A percentile compares a stretch with the other conserved stretches of the same genome.
These are phyloP conservation scores for Xerocomus potaroensis DNA, from an alignment of 768 basidiomycete genomes.

Conservation along the genomic window DNA sequence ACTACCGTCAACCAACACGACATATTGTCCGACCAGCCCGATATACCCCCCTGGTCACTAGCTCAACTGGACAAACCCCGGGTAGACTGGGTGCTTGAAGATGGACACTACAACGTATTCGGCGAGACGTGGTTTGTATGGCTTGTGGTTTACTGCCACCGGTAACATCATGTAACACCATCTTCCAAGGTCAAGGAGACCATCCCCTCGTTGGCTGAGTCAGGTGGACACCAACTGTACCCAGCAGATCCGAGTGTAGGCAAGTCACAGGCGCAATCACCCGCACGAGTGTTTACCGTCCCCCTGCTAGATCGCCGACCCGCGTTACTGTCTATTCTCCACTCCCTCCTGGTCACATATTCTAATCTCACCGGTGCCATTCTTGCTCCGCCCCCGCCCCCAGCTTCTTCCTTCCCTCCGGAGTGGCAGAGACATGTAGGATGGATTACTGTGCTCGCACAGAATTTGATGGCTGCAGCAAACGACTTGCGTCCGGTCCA, in stretches of 20 bases:
- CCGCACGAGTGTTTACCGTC: constrained; percentile 2
- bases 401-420: constrained; percentile 41
- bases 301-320: constrained; percentile 65
- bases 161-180: constrained; percentile 16
- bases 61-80: constrained; percentile 78
- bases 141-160: constrained; percentile 12
- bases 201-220: constrained; percentile 75
- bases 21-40: constrained; percentile 61
- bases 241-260: constrained; percentile 68
- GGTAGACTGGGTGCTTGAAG: constrained; percentile 87
- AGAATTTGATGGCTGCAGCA: constrained; percentile 87
- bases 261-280: constrained; percentile 26
- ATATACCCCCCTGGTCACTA: constrained; percentile 77
- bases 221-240: constrained; percentile 79
- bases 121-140: constrained; percentile 91
- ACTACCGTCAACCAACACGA: constrained; percentile 52
- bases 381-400: constrained; percentile 58
- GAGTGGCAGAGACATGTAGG: constrained; percentile 75
- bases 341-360: constrained; percentile 76
- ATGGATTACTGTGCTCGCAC: constrained; percentile 76
- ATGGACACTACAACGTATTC: constrained; percentile 76
- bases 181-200: constrained; percentile 68
- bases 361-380: constrained; percentile 69
- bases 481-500: constrained; percentile 89
- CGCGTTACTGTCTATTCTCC: constrained; percentile 65